Base-by-base conservation (phyloP, 345 rosid genomes). In the Arabidopsis thaliana region DNA sequence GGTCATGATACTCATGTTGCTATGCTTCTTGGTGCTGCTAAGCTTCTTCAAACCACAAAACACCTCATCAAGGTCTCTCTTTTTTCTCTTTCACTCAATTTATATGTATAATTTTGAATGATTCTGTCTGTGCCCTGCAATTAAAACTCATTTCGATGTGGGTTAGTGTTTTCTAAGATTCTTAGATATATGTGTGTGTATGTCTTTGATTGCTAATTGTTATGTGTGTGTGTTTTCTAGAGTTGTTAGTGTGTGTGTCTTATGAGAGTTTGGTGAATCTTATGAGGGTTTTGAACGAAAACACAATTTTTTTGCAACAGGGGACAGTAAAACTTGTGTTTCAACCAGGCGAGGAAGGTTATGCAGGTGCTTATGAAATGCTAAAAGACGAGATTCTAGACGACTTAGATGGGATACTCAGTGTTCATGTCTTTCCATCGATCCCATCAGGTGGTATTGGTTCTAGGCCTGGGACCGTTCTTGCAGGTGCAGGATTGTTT, bases 331-430 rank as follows among this genome's bases (percentile, higher is more conserved):
- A 85, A 64, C 88, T 88, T 44, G 89, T 91, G 59, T 91, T 87
- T 83, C 97, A 91, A 82, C 92, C 97, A 12, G 94, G 88, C 0
- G 94, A 91, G 75, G 94, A 91, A 74, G 91, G 94, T 23, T 74
- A 84, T 69, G 81, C 83, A 1, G 91, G 94, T 71, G 94, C 92
- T 33, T 82, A 85, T 78, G 83, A 87, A 60, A 88, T 91, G 94
- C 62, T 86, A 50, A 78, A 84, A 81, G 89, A 88, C 32, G 84
- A 77, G 4, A 79, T 79, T 72, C 82, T 91, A 16, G 85, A 87
- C 23, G 85, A 91, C 51, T 63, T 88, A 8, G 60, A 81, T 55
- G 91, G 88, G 23, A 82, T 91, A 67, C 81, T 88, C 6, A 79
- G 86, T 41, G 38, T 87, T 38, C 94, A 91, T 45, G 86, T 91